Evolutionary conservation across 208 protist species (phyloP), one percentile per base, ranked within the genome.

Genomic region (Wallacemonas sp.): DNA sequence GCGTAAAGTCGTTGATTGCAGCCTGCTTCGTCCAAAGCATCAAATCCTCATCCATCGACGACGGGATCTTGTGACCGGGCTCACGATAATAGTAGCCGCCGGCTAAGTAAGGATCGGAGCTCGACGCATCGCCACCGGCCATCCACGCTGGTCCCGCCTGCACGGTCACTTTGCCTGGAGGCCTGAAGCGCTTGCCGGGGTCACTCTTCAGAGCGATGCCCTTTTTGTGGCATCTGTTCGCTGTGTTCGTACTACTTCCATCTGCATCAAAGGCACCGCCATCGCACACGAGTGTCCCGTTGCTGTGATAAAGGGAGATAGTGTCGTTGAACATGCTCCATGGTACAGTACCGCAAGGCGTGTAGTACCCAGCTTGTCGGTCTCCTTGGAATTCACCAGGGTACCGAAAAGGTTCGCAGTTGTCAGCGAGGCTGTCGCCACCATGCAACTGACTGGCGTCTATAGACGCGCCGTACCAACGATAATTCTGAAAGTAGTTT

Each of bases 401-500:
- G 37, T 71, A 82, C 17, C 73, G 68, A 60, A 83, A 79, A 2
- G 89, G 83, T n/a, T 83, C 59, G 42, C 73, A 84, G 15, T 78
- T 37, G 12, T 58, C 36, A 0, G 48, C 54, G 8, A 82, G 0
- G 6, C 50, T 48, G 5, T 26, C 60, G 0, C 65, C 55, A 9
- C 92, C 92, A 6, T 60, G 12, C 30, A 96, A 54, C 63, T 98
- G 94, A 1, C 10, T 17, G 22, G 69, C 66, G 42, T 80, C 78
- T 1, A 88, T 27, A 1, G 89, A 96, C 1, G 72, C 57, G n/a
- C 52, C 83, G 73, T 98, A 99, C 33, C 84, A 74, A 8, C 98
- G 71, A 65, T 99, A 98, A 74, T 99, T 99, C 72, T 99, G 98
- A 77, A 98, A 99, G 66, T 98, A 99, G 19, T 98, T 98, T 1